Percentiles rank a stretch among this genome's conserved stretches.
These are phyloP conservation scores for Colletotrichum paranaense DNA, from an alignment of 2,329 filamentous ascomycete species.

Conservation along the genomic window DNA sequence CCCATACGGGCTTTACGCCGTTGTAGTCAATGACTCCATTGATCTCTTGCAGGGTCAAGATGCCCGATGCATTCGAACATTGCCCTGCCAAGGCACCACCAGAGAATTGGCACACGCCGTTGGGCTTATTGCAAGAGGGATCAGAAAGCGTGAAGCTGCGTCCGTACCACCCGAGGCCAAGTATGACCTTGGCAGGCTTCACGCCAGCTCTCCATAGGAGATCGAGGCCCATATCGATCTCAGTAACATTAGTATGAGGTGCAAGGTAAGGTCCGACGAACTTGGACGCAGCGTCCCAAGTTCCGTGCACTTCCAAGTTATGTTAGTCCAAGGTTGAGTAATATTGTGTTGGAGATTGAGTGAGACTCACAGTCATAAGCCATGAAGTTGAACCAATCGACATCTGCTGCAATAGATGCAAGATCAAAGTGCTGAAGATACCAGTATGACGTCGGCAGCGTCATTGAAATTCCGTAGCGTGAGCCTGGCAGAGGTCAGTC, in stretches of 20 bases:
- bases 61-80: conserved; percentile 37
- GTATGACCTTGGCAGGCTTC: conserved; percentile 50
- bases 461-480: conserved; percentile 39
- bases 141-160: conserved; percentile 33
- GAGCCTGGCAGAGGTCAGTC: not conserved
- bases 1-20: not conserved
- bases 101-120: conserved; percentile 37
- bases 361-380: conserved; percentile 4
- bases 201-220: conserved; percentile 60
- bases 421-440: conserved; percentile 44
- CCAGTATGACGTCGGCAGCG: conserved; percentile 42
- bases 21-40: conserved; percentile 35
- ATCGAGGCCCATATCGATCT: conserved; percentile 53
- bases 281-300: conserved; percentile 44
- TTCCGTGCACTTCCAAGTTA: not conserved
- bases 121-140: conserved; percentile 32
- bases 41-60: conserved; percentile 41
- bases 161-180: conserved; percentile 58
- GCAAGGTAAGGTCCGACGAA: not conserved
- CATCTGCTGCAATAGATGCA: conserved; percentile 31
- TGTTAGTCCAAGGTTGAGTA: not conserved
- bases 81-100: conserved; percentile 32
- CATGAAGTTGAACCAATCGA: conserved; percentile 55
- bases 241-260: conserved; percentile 51
- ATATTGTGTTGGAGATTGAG: not conserved